A percentile compares a stretch with the other conserved stretches of the same genome.
Conservation (phyloP, 805 yeast genomes). For the Myxozyma melibiosi region DNA sequence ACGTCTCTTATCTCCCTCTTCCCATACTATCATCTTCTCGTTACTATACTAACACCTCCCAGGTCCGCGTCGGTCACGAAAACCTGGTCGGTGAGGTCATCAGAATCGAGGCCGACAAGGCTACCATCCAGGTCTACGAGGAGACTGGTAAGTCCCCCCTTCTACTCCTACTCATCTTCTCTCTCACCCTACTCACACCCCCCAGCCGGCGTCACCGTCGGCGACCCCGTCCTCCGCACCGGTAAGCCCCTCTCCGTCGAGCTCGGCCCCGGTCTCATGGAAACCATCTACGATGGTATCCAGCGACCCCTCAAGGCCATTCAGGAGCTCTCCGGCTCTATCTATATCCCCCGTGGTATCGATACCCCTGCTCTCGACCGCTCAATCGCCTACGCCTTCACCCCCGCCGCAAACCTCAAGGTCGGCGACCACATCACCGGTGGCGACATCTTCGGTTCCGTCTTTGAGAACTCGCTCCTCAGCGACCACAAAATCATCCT, state of each 20-base stretch:
- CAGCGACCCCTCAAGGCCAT: constrained; percentile 97
- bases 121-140: constrained; percentile 98
- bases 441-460: constrained; percentile 94
- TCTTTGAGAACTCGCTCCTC: constrained; percentile 89
- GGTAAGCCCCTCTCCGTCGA: constrained; percentile 99
- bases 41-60: too few relatives aligned
- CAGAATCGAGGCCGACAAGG: constrained; percentile 94
- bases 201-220: constrained; percentile 95
- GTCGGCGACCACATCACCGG: constrained; percentile 98
- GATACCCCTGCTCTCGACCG: constrained; percentile 95
- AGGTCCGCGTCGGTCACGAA: constrained; percentile 90
- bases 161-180: not conserved
- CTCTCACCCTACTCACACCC: not conserved
- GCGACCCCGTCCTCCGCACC: constrained; percentile 97
- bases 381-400: constrained; percentile 78
- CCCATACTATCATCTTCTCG: too few relatives aligned
- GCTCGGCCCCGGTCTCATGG: constrained; percentile 99
- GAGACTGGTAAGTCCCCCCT: constrained; percentile 59
- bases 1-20: constrained; percentile 6
- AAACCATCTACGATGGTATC: constrained; percentile 98
- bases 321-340: constrained; percentile 81
- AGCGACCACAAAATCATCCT: constrained; percentile 90
- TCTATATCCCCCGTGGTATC: constrained; percentile 98
- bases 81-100: constrained; percentile 97
- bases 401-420: constrained; percentile 65